phyloP scores from a whole-genome alignment of 2,329 filamentous ascomycete species.

The Clonostachys rosea region DNA sequence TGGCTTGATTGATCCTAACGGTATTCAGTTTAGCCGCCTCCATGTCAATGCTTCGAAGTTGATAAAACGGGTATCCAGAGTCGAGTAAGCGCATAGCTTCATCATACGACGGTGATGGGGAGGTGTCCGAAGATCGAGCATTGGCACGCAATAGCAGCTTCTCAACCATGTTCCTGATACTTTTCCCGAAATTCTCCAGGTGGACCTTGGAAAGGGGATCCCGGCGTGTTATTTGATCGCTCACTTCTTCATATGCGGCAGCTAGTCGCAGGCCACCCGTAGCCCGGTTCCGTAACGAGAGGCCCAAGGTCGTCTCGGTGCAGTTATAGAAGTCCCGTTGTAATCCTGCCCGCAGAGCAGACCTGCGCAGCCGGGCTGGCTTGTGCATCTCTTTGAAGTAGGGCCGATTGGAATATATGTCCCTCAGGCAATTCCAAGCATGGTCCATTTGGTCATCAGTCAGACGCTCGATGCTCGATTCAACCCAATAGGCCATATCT shows the following conservation, averaged over 20 bases:
- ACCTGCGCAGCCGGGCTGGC: constrained; percentile 17
- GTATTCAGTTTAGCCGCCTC: constrained; percentile 15
- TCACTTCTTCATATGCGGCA: too few species aligned
- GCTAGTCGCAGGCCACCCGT: too few species aligned
- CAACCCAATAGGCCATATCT: constrained; percentile 20
- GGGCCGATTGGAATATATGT: constrained; percentile 20
- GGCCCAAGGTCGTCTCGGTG: constrained; percentile 11
- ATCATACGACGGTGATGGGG: constrained; percentile 16
- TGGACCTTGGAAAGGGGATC: constrained; percentile 15
- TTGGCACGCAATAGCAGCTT: constrained; percentile 17
- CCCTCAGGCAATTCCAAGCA: constrained; percentile 22
- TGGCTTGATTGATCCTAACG: constrained; percentile 15
- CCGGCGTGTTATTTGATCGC: constrained; percentile 7
- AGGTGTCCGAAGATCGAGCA: constrained; percentile 2
- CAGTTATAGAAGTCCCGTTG: constrained; percentile 20
- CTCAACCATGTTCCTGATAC: constrained; percentile 16
- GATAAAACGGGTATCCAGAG: constrained; percentile 10
- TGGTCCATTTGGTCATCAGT: constrained; percentile 19
- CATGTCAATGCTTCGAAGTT: constrained; percentile 19
- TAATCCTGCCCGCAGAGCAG: constrained; percentile 16
- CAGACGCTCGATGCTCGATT: constrained; percentile 5
- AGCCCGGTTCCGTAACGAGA: constrained; percentile 11
- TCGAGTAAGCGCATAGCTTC: constrained; percentile 16
- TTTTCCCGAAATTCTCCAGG: constrained; percentile 15
- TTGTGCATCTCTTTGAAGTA: constrained; percentile 27